Base-by-base conservation (phyloP, 352 stramenopile species). In the Pseudoperonospora humuli region DNA sequence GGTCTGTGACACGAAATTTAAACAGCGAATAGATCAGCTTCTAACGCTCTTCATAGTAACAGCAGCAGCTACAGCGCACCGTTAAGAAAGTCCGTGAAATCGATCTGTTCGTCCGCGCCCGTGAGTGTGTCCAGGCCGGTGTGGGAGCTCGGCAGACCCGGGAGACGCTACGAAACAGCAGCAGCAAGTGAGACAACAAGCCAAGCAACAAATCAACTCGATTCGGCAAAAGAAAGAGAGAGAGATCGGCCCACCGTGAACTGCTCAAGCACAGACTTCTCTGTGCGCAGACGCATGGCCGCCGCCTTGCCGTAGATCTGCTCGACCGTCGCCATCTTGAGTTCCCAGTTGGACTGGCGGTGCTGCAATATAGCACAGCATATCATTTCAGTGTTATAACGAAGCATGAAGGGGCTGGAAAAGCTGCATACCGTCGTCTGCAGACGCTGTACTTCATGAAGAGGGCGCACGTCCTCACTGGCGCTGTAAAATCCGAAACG, bases 221-320 rank as follows among this genome's bases (percentile, higher is more conserved):
- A n/a, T 24, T 3, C 5, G 17, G 1, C 17, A 8, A 23, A 15
- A 4, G 23, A 3, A 23, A 29, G 14, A 7, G 13, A 34, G 9
- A 35, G 11, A 45, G 5, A 39, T n/a, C 1, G 18, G 13, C 54
- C 48, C 45, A 87, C 78, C 34, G 47, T 70, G 57, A 87, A 88
- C 64, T 93, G 77, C 55, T 93, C 75, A 45, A 93, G 66, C 41
- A 93, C 64, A n/a, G 72, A 50, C 60, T 93, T 93, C 37, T 93
- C 81, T n/a, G 81, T 90, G 51, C 81, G 81, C 50, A 93, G 56
- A 64, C 81, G 81, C 81, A 93, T 93, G 46, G 81, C 73, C 15
- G 81, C 81, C n/a, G 70, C 81, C 62, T 90, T 93, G 54, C 81
- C 81, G 61, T 93, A 93, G 29, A 93, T 68, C 58, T 93, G 81